Conservation (phyloP, 495 filamentous ascomycete species). For the Cladorrhinum samala region DNA sequence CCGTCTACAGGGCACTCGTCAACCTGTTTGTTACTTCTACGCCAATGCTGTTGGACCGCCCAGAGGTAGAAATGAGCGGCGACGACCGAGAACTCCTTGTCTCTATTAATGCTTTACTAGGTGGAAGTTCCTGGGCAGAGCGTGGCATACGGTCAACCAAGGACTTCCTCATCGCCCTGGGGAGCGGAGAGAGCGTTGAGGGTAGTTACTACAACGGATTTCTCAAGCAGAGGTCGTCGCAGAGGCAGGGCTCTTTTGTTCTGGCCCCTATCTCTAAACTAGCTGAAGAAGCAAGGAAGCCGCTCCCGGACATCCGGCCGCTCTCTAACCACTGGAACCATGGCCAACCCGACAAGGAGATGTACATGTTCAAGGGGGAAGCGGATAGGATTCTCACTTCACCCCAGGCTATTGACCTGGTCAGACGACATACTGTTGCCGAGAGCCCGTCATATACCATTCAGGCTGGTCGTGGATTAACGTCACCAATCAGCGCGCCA, state of each 20-base stretch:
- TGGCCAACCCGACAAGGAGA: slow-evolving; percentile 20
- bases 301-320: slow-evolving; percentile 38
- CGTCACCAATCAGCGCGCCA: slow-evolving; percentile 34
- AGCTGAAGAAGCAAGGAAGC: slow-evolving; percentile 32
- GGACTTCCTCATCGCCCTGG: slow-evolving; percentile 40
- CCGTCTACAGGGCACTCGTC: slow-evolving; percentile 42
- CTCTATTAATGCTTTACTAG: slow-evolving; percentile 27
- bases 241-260: slow-evolving; percentile 21
- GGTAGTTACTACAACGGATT: slow-evolving; percentile 39
- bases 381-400: slow-evolving; percentile 27
- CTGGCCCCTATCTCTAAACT: slow-evolving; percentile 28
- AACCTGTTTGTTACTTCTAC: slow-evolving; percentile 36
- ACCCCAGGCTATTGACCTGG: slow-evolving; percentile 28
- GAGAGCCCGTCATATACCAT: slow-evolving; percentile 40
- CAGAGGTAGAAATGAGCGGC: slow-evolving; percentile 26
- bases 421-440: slow-evolving; percentile 43
- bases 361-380: slow-evolving; percentile 31
- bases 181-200: slow-evolving; percentile 35
- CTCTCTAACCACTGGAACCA: slow-evolving; percentile 33
- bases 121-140: slow-evolving; percentile 37
- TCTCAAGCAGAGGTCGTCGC: slow-evolving; percentile 35
- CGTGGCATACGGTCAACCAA: slow-evolving; percentile 36
- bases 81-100: slow-evolving; percentile 33
- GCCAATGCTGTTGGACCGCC: slow-evolving; percentile 37
- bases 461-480: slow-evolving; percentile 30